phyloP scores from a whole-genome alignment of 257 asterid species.

The Leonotis leonurus region DNA sequence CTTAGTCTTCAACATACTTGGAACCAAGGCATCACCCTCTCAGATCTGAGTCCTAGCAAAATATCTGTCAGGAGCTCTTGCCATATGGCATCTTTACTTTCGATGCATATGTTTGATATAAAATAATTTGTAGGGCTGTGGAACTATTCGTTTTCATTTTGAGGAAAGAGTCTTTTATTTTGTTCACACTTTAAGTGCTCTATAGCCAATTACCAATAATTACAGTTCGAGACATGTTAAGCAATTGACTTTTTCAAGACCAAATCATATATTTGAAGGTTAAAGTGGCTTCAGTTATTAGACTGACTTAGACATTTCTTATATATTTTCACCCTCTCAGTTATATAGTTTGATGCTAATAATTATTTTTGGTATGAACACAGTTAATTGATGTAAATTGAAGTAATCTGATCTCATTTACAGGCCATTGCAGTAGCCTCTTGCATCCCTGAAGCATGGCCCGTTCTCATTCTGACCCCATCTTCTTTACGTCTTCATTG shows the following conservation, averaged over 20 bases:
- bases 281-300: background rate
- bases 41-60: background rate
- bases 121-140: background rate
- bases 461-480: constrained; percentile 88
- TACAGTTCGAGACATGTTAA: background rate
- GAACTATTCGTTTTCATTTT: background rate
- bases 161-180: background rate
- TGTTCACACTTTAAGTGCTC: background rate
- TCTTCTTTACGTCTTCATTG: constrained; percentile 95
- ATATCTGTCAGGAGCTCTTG: background rate
- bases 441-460: constrained; percentile 94
- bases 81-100: too few species aligned
- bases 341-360: background rate
- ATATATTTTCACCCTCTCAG: constrained; percentile 4
- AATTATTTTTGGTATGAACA: background rate
- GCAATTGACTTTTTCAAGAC: background rate
- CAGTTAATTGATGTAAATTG: background rate
- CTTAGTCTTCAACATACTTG: background rate
- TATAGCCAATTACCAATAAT: background rate
- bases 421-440: constrained; percentile 90
- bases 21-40: background rate
- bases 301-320: constrained; percentile 1
- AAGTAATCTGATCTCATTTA: constrained; percentile 22
- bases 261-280: too few species aligned
- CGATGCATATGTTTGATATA: too few species aligned